phyloP scores from a whole-genome alignment of 2,329 filamentous ascomycete genomes.

The Diatrype stigma region DNA sequence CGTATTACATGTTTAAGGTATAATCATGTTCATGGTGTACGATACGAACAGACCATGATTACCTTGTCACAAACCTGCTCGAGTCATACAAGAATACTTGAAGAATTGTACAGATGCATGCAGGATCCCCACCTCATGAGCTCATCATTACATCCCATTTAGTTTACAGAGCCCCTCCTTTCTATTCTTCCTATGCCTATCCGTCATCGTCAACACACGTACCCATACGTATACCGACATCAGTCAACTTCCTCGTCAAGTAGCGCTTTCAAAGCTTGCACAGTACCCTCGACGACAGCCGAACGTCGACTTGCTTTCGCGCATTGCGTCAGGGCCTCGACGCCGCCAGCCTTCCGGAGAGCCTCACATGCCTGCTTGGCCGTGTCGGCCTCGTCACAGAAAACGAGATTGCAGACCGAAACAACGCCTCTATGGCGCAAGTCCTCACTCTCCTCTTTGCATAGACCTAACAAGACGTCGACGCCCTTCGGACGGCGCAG shows the following conservation, averaged over 20 bases:
- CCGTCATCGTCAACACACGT: not conserved
- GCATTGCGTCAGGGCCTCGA: slow-evolving; percentile 65
- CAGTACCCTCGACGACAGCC: slow-evolving; percentile 66
- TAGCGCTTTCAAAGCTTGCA: slow-evolving; percentile 68
- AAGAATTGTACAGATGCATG: too few species aligned
- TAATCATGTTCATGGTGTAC: too few species aligned
- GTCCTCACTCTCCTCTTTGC: slow-evolving; percentile 66
- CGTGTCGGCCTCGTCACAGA: slow-evolving; percentile 61
- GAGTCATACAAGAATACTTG: too few species aligned
- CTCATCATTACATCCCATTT: too few species aligned
- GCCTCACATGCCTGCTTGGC: slow-evolving; percentile 58
- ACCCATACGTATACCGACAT: not conserved
- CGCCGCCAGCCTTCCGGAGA: slow-evolving; percentile 58
- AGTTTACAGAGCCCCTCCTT: not conserved
- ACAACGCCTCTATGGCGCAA: slow-evolving; percentile 71
- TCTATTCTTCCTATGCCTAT: not conserved
- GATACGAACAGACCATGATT: too few species aligned
- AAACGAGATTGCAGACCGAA: slow-evolving; percentile 68
- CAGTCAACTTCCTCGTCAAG: slow-evolving; percentile 35
- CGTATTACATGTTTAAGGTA: too few species aligned
- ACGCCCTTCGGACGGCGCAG: slow-evolving; percentile 68
- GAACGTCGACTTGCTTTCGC: slow-evolving; percentile 64
- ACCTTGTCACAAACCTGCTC: too few species aligned
- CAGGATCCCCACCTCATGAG: too few species aligned
- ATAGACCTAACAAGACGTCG: slow-evolving; percentile 74